Evolutionary conservation across 177 flowering plant genomes (phyloP).

Genomic region (Vitis hybrid): DNA sequence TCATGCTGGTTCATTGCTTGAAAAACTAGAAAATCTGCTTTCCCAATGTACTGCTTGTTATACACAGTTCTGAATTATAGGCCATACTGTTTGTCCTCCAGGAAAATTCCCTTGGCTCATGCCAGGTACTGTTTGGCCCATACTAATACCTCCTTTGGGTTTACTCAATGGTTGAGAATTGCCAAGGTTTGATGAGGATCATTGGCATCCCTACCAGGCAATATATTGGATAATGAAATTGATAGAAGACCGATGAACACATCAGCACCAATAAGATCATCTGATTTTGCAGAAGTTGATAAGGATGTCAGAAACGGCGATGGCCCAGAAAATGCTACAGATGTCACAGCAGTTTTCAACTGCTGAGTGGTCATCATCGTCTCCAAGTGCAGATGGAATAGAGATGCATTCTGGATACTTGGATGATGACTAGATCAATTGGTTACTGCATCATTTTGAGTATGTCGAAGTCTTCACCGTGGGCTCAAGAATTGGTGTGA

Average conservation of each 20-base stretch:
- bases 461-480: too few relatives aligned
- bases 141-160: conserved; percentile 56
- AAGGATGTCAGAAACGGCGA: conserved; percentile 65
- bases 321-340: conserved; percentile 90
- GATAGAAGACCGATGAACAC: conserved; percentile 54
- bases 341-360: conserved; percentile 86
- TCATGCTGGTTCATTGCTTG: too few relatives aligned
- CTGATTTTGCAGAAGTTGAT: conserved; percentile 39
- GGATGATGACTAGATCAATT: too few relatives aligned
- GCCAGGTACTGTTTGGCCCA: conserved; percentile 64
- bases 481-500: too few relatives aligned
- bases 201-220: too few relatives aligned
- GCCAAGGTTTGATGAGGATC: conserved; percentile 31
- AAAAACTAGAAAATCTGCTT: too few relatives aligned
- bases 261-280: conserved; percentile 36
- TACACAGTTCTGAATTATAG: conserved; percentile 49
- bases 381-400: conserved; percentile 89
- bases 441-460: too few relatives aligned
- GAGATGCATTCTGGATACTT: conserved; percentile 38
- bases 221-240: conserved; percentile 52
- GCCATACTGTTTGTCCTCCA: conserved; percentile 68
- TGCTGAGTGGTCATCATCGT: conserved; percentile 98
- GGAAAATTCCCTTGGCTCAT: conserved; percentile 70
- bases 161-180: conserved; percentile 64
- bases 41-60: too few relatives aligned